Base-by-base conservation (phyloP, 805 yeast species). In the Saccharomycopsis capsularis region DNA sequence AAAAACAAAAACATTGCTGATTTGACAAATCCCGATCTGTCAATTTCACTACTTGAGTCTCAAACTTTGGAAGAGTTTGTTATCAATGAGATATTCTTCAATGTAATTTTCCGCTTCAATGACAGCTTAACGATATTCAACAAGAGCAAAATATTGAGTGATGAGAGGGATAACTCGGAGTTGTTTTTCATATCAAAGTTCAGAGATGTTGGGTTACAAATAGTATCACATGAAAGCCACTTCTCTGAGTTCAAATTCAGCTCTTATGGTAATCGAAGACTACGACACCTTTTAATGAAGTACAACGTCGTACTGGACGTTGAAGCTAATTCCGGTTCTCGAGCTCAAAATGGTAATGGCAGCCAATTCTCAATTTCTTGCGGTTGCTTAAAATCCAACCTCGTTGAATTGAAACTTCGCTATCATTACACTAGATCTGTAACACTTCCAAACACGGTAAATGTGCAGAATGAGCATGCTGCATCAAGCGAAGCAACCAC, bases 101-200 rank as follows among this genome's bases (percentile, higher is more conserved):
- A 9, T 30, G 27, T 11, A 32, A 35, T 32, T 44, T 55, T 13
- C 49, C 19, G 59, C 61, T 55, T 53, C 22, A 39, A 44, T 11
- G 52, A 50, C 13, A 60, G 59, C 4, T 39, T 82, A 1, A 36
- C 42, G 1, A 64, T 62, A 22, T 63, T 88, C 13, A 80, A 89
- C 58, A 95, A 95, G 1, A 70, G 79, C 0, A 44, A 34, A 0
- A 64, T 86, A 6, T 59, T 66, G 2, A 48, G 40, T 0, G 69
- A 63, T 1, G 84, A 80, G 43, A 68, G 88, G 16, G 55, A 51
- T 4, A 84, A 81, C 55, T 82, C 85, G 1, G 95, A 88, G 60
- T 60, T 85, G 3, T 86, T 75, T 59, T 79, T 84, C 52, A 66
- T 84, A 25, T 69, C 79, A 3, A 70, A 70, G 52, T 76, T 84